Base-by-base conservation (phyloP, 2,329 filamentous ascomycete genomes). In the Diaporthe ilicicola region DNA sequence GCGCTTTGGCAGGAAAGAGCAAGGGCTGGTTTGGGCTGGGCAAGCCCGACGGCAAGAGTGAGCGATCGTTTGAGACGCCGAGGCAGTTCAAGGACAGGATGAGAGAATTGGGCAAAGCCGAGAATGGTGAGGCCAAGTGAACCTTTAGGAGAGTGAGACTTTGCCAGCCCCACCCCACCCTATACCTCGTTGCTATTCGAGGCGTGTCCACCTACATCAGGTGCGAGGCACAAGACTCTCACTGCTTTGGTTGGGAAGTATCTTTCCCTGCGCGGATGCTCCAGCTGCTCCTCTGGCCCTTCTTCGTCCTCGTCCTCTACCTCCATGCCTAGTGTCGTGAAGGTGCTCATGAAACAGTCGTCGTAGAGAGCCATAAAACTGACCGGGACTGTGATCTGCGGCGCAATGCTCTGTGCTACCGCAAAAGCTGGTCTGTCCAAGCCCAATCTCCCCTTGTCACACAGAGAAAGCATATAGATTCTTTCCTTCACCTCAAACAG, bases 81-180 rank as follows among this genome's bases (percentile, higher is more conserved):
- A 89, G 94, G 75, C 92, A 94, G 72, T 99, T 94, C 82, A 99
- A 99, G 85, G 91, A 80, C 9, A 81, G 86, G 66, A 84, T 84
- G 78, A 81, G 77, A 70, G 69, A 73, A 29, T 69, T 69, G 50
- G 74, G 76, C 29, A 71, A 71, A 59, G 55, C 66, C 13, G 72
- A 55, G 69, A 78, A 77, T 77, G 77, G 67, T 73, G 73, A 56
- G 64, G 72, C 32, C 72, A 77, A 54, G 74, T 73, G 66, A 73
- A 19, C 19, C 22, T 22, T 39, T n/a, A 19, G 27, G 8, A 37
- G 12, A 34, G 37, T 4, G 56, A n/a, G 12, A 34, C 56, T 62
- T 39, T 24, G 13, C 34, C n/a, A 19, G 13, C 39, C 8, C 42
- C n/a, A 34, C 39, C 8, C 42, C n/a, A 34, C 3, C 24, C 42